Percentiles rank a stretch among this genome's conserved stretches.
Evolutionary conservation across 768 basidiomycete genomes (phyloP).

Genomic region (Mycena epipterygia): DNA sequence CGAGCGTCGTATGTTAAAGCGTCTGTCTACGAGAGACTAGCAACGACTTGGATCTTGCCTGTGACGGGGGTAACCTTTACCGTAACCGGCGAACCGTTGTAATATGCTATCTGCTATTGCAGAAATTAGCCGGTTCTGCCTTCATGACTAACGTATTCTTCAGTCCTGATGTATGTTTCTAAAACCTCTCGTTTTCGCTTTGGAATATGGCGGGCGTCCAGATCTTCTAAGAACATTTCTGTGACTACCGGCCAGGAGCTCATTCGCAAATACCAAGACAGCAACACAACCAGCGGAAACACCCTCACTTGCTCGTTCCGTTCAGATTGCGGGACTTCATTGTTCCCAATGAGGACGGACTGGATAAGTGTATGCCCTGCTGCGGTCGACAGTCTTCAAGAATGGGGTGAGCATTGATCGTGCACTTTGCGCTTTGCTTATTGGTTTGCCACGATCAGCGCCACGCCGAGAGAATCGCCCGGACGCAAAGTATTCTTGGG

Average conservation of each 20-base stretch:
- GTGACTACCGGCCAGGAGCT: slow-evolving; percentile 39
- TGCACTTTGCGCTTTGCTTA: neutral
- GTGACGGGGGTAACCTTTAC: slow-evolving; percentile 28
- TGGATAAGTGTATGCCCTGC: slow-evolving; percentile 19
- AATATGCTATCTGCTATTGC: slow-evolving; percentile 40
- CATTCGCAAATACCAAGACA: slow-evolving; percentile 41
- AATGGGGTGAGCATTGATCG: slow-evolving; percentile 22
- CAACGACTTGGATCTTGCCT: slow-evolving; percentile 33
- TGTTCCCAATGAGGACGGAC: slow-evolving; percentile 35
- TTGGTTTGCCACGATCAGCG: slow-evolving; percentile 2
- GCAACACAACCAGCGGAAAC: slow-evolving; percentile 40
- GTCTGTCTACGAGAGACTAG: too few species aligned
- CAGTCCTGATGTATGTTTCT: slow-evolving; percentile 37
- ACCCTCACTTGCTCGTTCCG: slow-evolving; percentile 45
- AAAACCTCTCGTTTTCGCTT: neutral
- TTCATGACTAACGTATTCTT: slow-evolving; percentile 45
- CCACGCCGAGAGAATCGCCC: slow-evolving; percentile 30
- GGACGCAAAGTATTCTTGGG: slow-evolving; percentile 26
- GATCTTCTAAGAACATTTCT: neutral
- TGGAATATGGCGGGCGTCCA: neutral
- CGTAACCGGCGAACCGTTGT: slow-evolving; percentile 32
- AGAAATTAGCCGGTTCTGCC: slow-evolving; percentile 41
- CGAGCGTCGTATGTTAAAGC: too few species aligned
- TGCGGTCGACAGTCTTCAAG: neutral
- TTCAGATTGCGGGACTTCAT: slow-evolving; percentile 41